Percentiles rank a stretch among this genome's conserved stretches.
Evolutionary conservation across 148 eudicot genomes (phyloP).

Genomic region (Persicaria tinctoria): DNA sequence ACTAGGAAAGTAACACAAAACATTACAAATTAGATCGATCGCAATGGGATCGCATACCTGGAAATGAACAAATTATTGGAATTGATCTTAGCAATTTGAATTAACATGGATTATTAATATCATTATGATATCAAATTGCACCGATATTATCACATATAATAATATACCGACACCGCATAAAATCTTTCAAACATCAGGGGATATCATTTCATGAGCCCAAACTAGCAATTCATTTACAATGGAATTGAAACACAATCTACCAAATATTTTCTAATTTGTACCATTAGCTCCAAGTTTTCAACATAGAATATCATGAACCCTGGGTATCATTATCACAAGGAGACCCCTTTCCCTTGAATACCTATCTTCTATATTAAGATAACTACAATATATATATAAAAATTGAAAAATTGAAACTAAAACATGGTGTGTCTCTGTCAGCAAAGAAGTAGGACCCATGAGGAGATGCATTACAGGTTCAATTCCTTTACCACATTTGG

Average conservation of each 20-base stretch:
- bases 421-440: neutral
- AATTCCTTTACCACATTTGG: too few relatives aligned
- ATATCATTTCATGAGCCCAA: neutral
- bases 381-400: too few relatives aligned
- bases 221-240: neutral
- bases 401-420: neutral
- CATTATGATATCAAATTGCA: neutral
- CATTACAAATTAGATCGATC: too few relatives aligned
- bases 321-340: neutral
- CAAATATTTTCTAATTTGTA: neutral
- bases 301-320: neutral
- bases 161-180: neutral
- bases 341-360: neutral
- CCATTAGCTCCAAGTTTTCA: neutral
- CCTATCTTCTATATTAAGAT: neutral
- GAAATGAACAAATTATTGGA: too few relatives aligned
- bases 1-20: too few relatives aligned
- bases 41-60: too few relatives aligned
- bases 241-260: neutral
- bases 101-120: too few relatives aligned
- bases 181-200: neutral
- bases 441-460: too few relatives aligned
- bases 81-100: too few relatives aligned
- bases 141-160: neutral
- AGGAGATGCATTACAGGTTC: too few relatives aligned